A percentile compares a stretch with the other conserved stretches of the same genome.
phyloP scores from a whole-genome alignment of 352 stramenopile species.

The Phytophthora hibernalis region DNA sequence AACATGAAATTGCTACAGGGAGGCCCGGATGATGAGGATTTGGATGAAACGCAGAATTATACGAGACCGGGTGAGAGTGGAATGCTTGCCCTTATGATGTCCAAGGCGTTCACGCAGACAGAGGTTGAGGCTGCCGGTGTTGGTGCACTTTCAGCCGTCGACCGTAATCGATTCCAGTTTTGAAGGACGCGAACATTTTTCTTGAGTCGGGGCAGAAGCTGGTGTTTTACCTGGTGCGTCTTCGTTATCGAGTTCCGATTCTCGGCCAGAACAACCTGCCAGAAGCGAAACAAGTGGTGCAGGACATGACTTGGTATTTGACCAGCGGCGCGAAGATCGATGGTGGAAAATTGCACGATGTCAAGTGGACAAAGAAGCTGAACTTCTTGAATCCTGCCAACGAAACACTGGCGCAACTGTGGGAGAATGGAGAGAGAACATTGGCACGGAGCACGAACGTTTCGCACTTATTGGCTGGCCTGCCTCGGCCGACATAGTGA shows the following conservation, averaged over 20 bases:
- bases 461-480: constrained; percentile 17
- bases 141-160: constrained; percentile 2
- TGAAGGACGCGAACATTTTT: constrained; percentile 6
- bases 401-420: background rate
- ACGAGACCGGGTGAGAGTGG: background rate
- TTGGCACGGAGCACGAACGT: background rate
- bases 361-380: constrained; percentile 2
- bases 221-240: constrained; percentile 4
- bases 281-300: background rate
- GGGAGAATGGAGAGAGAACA: constrained; percentile 1
- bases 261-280: background rate
- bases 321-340: constrained; percentile 3
- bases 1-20: background rate
- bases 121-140: background rate
- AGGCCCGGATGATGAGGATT: background rate
- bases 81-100: constrained; percentile 5
- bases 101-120: constrained; percentile 1
- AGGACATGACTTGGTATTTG: background rate
- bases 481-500: constrained; percentile 8
- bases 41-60: background rate
- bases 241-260: background rate
- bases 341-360: background rate
- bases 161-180: constrained; percentile 11
- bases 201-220: constrained; percentile 6
- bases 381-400: constrained; percentile 16